Conservation (phyloP, 257 asterid species). For the Rehmannia glutinosa region DNA sequence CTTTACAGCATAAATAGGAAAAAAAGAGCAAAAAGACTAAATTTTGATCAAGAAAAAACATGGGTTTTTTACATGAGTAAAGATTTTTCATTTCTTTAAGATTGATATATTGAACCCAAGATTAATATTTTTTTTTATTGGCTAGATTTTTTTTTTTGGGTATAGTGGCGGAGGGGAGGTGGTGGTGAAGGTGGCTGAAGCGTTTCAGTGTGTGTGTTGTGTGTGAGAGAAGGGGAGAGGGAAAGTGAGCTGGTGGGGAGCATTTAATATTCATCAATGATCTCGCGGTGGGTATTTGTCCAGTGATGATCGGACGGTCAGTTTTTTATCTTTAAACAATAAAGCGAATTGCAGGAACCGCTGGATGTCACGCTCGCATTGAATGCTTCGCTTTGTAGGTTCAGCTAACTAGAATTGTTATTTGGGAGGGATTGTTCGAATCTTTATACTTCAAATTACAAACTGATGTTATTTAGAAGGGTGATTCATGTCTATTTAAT, state of each 20-base stretch:
- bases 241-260: slow-evolving; percentile 36
- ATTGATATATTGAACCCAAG: not conserved
- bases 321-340: not conserved
- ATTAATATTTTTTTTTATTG: not conserved
- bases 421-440: not conserved
- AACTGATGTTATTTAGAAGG: too few relatives aligned
- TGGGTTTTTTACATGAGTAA: slow-evolving; percentile 4
- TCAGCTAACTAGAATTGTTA: slow-evolving; percentile 17
- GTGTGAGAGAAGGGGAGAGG: slow-evolving; percentile 25
- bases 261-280: slow-evolving; percentile 41
- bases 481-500: too few relatives aligned
- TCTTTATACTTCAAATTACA: not conserved
- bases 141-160: not conserved
- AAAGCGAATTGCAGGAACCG: slow-evolving; percentile 30
- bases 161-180: slow-evolving; percentile 25
- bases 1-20: slow-evolving; percentile 31
- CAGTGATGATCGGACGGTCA: slow-evolving; percentile 23
- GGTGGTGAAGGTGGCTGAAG: slow-evolving; percentile 28
- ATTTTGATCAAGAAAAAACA: slow-evolving; percentile 20
- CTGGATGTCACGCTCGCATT: slow-evolving; percentile 45
- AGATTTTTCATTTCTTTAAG: slow-evolving; percentile 16
- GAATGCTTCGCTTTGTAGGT: slow-evolving; percentile 25
- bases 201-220: slow-evolving; percentile 18
- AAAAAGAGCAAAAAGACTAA: slow-evolving; percentile 32
- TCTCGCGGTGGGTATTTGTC: slow-evolving; percentile 21